These are phyloP conservation scores for Tympanopsis confertula DNA, from an alignment of 2,329 filamentous ascomycete genomes.

Conservation along the genomic window DNA sequence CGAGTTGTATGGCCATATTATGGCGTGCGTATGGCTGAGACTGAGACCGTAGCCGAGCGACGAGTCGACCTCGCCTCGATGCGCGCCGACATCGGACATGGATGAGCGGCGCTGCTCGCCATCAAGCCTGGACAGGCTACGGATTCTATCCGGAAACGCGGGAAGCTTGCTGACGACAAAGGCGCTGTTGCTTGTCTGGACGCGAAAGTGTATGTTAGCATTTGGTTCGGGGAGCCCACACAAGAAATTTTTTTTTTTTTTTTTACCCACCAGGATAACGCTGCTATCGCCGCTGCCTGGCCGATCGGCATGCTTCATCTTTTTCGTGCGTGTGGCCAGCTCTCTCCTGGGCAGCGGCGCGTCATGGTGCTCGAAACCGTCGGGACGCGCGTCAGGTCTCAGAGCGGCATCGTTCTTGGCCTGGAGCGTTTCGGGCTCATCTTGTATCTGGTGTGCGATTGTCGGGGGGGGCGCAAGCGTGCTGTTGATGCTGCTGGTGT, in stretches of 20 bases:
- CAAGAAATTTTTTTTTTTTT: slow-evolving; percentile 3
- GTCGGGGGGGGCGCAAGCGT: slow-evolving; percentile 25
- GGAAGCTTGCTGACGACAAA: slow-evolving; percentile 80
- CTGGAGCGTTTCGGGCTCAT: slow-evolving; percentile 31
- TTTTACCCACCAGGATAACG: slow-evolving; percentile 47
- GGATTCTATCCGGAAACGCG: slow-evolving; percentile 67
- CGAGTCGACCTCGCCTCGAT: slow-evolving; percentile 55
- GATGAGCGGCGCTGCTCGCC: slow-evolving; percentile 8
- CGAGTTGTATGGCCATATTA: slow-evolving; percentile 82
- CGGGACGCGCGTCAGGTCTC: slow-evolving; percentile 29
- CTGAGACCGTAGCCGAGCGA: slow-evolving; percentile 65
- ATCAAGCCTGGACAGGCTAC: slow-evolving; percentile 54
- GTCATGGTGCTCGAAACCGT: slow-evolving; percentile 7
- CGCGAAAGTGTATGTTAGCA: slow-evolving; percentile 8
- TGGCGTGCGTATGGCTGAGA: slow-evolving; percentile 69
- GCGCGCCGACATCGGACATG: slow-evolving; percentile 26
- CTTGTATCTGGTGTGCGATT: slow-evolving; percentile 42
- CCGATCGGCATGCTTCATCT: slow-evolving; percentile 49
- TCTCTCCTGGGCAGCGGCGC: slow-evolving; percentile 32
- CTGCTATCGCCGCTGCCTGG: slow-evolving; percentile 56
- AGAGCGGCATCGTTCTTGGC: slow-evolving; percentile 25
- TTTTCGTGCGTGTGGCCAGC: slow-evolving; percentile 49
- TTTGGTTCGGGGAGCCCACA: slow-evolving; percentile 6
- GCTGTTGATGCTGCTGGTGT: slow-evolving; percentile 37
- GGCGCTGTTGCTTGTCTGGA: slow-evolving; percentile 69